phyloP scores from a whole-genome alignment of 2,329 filamentous ascomycete genomes.

The Aureobasidium sp. region DNA sequence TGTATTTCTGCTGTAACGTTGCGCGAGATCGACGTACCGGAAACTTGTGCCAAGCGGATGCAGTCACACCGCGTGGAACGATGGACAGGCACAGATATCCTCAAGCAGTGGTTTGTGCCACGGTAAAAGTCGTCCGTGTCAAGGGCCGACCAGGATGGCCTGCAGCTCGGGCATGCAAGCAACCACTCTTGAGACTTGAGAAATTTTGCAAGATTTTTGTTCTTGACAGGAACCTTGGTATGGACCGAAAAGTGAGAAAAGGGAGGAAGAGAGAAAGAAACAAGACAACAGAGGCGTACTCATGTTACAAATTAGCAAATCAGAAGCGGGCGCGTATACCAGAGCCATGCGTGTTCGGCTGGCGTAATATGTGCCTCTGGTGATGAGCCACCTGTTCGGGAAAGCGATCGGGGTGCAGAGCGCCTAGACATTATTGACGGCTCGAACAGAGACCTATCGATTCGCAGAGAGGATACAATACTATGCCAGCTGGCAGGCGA shows the following conservation, averaged over 20 bases:
- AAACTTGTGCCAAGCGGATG: constrained; percentile 25
- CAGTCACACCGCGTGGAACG: constrained; percentile 14
- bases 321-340: constrained; percentile 9
- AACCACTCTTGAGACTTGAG: neutral
- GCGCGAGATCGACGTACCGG: constrained; percentile 23
- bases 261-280: constrained; percentile 1
- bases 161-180: constrained; percentile 12
- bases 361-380: constrained; percentile 8
- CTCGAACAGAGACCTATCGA: constrained; percentile 1
- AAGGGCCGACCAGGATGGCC: constrained; percentile 12
- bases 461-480: constrained; percentile 1
- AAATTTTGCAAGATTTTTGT: neutral
- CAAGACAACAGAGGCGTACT: neutral
- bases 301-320: constrained; percentile 9
- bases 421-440: constrained; percentile 12
- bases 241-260: neutral
- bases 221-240: neutral
- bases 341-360: constrained; percentile 12
- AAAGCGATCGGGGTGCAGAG: constrained; percentile 10
- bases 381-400: constrained; percentile 11
- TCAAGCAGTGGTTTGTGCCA: constrained; percentile 8
- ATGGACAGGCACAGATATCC: constrained; percentile 11
- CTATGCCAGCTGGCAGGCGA: neutral
- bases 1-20: constrained; percentile 12
- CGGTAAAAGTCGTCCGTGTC: neutral